Conservation (phyloP, 768 basidiomycete species). For the Lentinula guzmanii region DNA sequence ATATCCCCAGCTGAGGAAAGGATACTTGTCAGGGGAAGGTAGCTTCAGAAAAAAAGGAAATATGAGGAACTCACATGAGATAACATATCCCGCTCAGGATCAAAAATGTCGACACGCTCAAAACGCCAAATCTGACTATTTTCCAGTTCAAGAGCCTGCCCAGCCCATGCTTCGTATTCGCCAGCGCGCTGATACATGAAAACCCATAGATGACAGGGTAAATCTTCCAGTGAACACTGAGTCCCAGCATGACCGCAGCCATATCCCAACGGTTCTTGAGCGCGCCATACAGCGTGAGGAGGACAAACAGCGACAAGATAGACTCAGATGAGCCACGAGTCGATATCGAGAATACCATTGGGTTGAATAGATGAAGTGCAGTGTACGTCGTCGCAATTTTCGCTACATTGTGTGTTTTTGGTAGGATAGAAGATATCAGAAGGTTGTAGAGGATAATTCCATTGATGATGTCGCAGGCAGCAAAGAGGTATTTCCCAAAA, state of each 20-base stretch:
- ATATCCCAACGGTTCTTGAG: slow-evolving; percentile 52
- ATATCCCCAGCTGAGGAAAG: slow-evolving; percentile 74
- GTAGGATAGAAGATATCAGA: slow-evolving; percentile 45
- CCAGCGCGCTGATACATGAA: slow-evolving; percentile 59
- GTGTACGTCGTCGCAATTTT: slow-evolving; percentile 49
- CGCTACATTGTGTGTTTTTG: slow-evolving; percentile 11
- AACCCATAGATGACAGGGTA: slow-evolving; percentile 91
- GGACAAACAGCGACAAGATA: slow-evolving; percentile 73
- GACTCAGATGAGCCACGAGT: slow-evolving; percentile 96
- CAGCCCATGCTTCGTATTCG: slow-evolving; percentile 24
- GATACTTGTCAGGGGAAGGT: not conserved
- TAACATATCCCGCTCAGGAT: slow-evolving; percentile 62
- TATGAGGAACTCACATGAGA: slow-evolving; percentile 51
- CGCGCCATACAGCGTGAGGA: slow-evolving; percentile 59
- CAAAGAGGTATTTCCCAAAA: slow-evolving; percentile 90
- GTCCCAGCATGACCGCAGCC: slow-evolving; percentile 70
- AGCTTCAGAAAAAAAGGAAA: slow-evolving; percentile 1
- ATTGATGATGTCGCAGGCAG: slow-evolving; percentile 75
- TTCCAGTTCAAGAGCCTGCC: slow-evolving; percentile 32
- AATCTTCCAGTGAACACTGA: slow-evolving; percentile 95
- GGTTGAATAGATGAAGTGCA: slow-evolving; percentile 82
- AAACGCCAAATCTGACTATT: slow-evolving; percentile 57
- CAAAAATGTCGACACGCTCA: slow-evolving; percentile 67
- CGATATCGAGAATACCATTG: slow-evolving; percentile 92
- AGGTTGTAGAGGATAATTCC: slow-evolving; percentile 66